Conservation (phyloP, 2,329 filamentous ascomycete genomes). For the Diaporthe velutina region DNA sequence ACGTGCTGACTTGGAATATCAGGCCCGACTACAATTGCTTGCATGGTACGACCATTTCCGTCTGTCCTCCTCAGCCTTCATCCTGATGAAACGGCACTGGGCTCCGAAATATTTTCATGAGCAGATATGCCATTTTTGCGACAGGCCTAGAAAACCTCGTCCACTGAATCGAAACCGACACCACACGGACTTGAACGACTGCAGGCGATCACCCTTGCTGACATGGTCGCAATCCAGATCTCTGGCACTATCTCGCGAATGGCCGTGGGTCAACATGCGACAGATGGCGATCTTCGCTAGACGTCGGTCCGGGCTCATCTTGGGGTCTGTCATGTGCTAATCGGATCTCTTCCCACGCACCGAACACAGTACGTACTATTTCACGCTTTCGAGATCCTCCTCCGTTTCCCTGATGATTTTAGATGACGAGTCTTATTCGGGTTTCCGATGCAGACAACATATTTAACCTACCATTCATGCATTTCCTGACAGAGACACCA, state of each 20-base stretch:
- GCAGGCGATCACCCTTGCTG: constrained; percentile 9
- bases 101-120: constrained; percentile 85
- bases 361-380: background rate
- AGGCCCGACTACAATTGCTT: constrained; percentile 39
- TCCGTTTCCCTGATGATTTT: constrained; percentile 58
- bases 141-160: constrained; percentile 99
- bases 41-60: constrained; percentile 32
- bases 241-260: background rate
- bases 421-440: constrained; percentile 87
- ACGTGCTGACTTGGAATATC: constrained; percentile 41
- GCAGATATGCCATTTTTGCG: constrained; percentile 91
- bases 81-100: constrained; percentile 96
- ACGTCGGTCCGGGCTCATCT: background rate
- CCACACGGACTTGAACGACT: constrained; percentile 18
- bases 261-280: background rate
- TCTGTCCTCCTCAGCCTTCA: constrained; percentile 43
- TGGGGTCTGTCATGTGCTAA: background rate
- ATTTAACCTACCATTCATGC: constrained; percentile 82
- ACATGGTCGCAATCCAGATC: constrained; percentile 16
- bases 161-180: constrained; percentile 77
- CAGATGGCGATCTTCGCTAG: background rate
- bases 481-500: constrained; percentile 47
- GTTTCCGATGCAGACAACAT: constrained; percentile 78
- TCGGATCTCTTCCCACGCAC: background rate
- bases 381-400: background rate